These are phyloP conservation scores for Acmispon strigosus DNA, from an alignment of 306 rosid species.

Conservation along the genomic window DNA sequence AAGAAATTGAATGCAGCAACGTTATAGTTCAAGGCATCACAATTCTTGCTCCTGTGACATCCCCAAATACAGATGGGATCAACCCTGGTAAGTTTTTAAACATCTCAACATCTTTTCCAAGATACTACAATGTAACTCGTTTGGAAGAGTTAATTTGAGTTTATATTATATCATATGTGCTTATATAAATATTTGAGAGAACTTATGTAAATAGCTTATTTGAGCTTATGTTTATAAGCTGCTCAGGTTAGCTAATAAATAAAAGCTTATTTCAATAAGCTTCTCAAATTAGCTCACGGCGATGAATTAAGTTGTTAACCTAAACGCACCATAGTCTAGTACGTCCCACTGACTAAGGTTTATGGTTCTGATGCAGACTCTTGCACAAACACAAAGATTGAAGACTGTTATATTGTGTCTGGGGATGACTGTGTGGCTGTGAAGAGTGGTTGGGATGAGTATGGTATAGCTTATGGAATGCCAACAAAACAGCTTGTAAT, in stretches of 20 bases:
- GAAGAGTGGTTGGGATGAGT: constrained; percentile 82
- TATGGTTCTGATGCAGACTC: constrained; percentile 46
- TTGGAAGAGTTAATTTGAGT: too few species aligned
- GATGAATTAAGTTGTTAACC: too few species aligned
- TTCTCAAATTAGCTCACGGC: too few species aligned
- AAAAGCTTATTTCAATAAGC: too few species aligned
- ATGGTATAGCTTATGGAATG: constrained; percentile 63
- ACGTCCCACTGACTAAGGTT: not conserved
- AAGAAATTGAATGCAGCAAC: constrained; percentile 45
- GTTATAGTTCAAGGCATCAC: constrained; percentile 67
- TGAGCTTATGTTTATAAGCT: too few species aligned
- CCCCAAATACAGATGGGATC: constrained; percentile 79
- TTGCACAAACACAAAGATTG: constrained; percentile 69
- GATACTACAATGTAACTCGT: too few species aligned
- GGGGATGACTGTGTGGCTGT: constrained; percentile 86
- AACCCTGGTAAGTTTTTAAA: constrained; percentile 55
- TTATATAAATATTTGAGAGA: too few species aligned
- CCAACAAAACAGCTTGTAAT: constrained; percentile 57
- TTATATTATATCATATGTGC: too few species aligned
- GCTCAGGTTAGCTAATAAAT: too few species aligned
- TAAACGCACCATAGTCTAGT: too few species aligned
- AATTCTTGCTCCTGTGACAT: constrained; percentile 70
- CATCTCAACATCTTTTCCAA: too few species aligned
- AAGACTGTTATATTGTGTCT: constrained; percentile 73
- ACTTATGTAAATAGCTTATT: too few species aligned